These are phyloP conservation scores for Blepharisma stoltei DNA, from an alignment of 73 alveolate species.

Conservation along the genomic window DNA sequence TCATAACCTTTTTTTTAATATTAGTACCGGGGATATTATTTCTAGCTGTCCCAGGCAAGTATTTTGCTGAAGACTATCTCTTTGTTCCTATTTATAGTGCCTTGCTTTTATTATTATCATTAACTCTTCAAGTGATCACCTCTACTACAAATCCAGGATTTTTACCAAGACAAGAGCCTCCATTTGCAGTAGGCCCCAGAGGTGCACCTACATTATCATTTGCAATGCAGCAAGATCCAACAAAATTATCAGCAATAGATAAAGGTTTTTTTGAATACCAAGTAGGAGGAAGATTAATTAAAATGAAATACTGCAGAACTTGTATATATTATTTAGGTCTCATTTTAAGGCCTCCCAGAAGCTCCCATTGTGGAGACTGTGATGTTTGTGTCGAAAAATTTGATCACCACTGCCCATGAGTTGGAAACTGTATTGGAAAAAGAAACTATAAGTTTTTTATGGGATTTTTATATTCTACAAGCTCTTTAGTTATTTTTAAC, in stretches of 20 bases:
- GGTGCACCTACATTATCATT: conserved; percentile 17
- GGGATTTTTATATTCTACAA: neutral
- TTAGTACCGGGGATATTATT: conserved; percentile 2
- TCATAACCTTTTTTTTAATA: conserved; percentile 15
- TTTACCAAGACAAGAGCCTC: conserved; percentile 30
- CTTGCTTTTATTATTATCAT: neutral
- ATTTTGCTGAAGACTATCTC: neutral
- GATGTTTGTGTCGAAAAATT: conserved; percentile 33
- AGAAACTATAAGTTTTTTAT: conserved; percentile 17
- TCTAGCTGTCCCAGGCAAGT: neutral
- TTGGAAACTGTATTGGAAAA: conserved; percentile 31
- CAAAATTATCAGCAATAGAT: neutral
- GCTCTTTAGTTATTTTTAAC: neutral
- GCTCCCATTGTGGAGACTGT: conserved; percentile 24
- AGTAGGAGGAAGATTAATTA: neutral
- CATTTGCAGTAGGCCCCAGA: conserved; percentile 32
- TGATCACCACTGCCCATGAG: conserved; percentile 33
- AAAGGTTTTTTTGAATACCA: neutral
- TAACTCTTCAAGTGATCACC: neutral
- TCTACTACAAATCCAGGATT: conserved; percentile 25
- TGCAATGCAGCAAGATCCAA: neutral
- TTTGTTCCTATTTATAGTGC: neutral
- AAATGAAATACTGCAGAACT: conserved; percentile 25
- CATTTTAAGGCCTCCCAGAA: conserved; percentile 32
- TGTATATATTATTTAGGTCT: neutral